Conservation (phyloP, 1,139 yeast species). For the Eremothecium gossypii region DNA sequence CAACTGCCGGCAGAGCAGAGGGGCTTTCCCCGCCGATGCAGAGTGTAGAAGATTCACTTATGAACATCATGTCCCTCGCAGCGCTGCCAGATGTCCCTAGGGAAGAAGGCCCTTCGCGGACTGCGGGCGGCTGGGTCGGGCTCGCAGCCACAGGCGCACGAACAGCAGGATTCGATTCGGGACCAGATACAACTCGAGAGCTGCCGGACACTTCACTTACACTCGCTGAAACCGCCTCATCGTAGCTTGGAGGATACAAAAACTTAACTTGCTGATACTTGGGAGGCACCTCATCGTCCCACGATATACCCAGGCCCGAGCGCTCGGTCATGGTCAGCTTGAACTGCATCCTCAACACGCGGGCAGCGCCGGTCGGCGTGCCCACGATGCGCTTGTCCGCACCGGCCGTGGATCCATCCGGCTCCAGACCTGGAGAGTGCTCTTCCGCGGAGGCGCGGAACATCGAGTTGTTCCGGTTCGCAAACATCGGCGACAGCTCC, state of each 20-base stretch:
- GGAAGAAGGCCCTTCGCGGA: slow-evolving; percentile 25
- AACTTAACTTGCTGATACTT: slow-evolving; percentile 78
- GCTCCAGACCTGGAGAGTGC: background rate
- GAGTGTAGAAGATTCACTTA: too few species aligned
- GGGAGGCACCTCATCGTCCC: slow-evolving; percentile 99
- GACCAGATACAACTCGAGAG: slow-evolving; percentile 18
- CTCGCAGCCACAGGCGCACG: slow-evolving; percentile 20
- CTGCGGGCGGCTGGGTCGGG: slow-evolving; percentile 27
- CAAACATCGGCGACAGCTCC: slow-evolving; percentile 36
- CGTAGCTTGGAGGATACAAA: slow-evolving; percentile 68
- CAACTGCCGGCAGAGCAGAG: too few species aligned
- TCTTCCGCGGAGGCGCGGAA: slow-evolving; percentile 5
- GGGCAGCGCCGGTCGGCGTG: slow-evolving; percentile 87
- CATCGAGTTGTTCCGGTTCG: slow-evolving; percentile 23
- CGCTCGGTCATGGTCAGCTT: slow-evolving; percentile 72
- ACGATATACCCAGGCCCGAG: slow-evolving; percentile 90
- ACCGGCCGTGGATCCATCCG: background rate
- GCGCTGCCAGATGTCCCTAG: slow-evolving; percentile 18
- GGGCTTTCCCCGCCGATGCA: too few species aligned
- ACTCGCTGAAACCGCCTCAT: slow-evolving; percentile 6
- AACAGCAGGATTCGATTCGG: slow-evolving; percentile 10
- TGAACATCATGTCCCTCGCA: too few species aligned
- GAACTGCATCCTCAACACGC: slow-evolving; percentile 92
- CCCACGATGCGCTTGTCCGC: slow-evolving; percentile 37
- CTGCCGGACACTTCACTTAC: background rate